Percentiles rank a stretch among this genome's conserved stretches.
These are phyloP conservation scores for Ilyonectria destructans DNA, from an alignment of 2,329 filamentous ascomycete genomes.

Conservation along the genomic window DNA sequence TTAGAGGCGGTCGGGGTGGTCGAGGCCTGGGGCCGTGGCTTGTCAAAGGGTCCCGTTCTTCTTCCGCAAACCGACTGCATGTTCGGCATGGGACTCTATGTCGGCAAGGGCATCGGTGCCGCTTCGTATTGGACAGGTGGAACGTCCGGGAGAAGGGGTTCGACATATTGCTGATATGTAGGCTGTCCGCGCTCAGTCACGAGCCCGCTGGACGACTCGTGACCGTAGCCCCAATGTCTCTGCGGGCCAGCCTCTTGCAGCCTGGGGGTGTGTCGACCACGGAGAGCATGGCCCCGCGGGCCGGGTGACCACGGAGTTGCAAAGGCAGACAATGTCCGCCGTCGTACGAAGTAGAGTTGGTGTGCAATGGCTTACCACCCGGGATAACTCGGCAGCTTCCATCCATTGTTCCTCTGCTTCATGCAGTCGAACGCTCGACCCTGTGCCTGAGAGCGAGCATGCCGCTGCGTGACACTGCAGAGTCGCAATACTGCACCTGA, in stretches of 20 bases:
- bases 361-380: conserved; percentile 25
- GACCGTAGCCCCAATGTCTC: not conserved
- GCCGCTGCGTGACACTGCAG: conserved; percentile 17
- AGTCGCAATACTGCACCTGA: conserved; percentile 18
- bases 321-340: not conserved
- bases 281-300: conserved; percentile 3
- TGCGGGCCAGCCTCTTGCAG: conserved; percentile 14
- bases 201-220: conserved; percentile 1
- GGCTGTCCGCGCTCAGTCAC: conserved; percentile 15
- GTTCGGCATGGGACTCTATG: not conserved
- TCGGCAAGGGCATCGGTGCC: not conserved
- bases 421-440: not conserved
- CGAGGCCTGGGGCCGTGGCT: conserved; percentile 2
- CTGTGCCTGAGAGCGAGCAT: conserved; percentile 7
- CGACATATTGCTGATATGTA: not conserved
- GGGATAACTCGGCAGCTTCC: conserved; percentile 11
- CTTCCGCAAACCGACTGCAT: not conserved
- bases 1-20: not conserved
- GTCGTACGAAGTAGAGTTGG: not conserved
- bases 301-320: conserved; percentile 26
- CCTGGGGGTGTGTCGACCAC: not conserved
- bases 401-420: not conserved
- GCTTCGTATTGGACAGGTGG: not conserved
- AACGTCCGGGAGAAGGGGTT: not conserved
- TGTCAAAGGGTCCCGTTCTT: not conserved